Conservation (phyloP, 768 basidiomycete genomes). For the Pleurotus tuoliensis region DNA sequence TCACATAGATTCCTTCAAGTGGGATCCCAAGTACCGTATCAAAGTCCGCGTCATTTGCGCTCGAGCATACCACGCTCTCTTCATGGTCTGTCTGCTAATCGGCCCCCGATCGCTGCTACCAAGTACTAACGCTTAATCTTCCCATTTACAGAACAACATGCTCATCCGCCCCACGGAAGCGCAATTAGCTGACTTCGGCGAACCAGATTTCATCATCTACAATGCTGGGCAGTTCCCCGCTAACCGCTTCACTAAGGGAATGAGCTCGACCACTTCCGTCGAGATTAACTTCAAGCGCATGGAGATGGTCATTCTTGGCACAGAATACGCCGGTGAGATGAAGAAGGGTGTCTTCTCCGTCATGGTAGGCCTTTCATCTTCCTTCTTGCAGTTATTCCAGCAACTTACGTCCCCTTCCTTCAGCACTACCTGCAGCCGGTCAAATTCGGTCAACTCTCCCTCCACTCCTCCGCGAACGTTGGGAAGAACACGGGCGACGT, state of each 20-base stretch:
- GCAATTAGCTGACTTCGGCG: constrained; percentile 91
- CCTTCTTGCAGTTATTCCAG: neutral
- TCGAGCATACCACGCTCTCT: constrained; percentile 96
- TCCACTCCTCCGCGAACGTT: constrained; percentile 98
- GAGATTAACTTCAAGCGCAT: constrained; percentile 99
- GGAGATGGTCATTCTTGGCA: constrained; percentile 99
- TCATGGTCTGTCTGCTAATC: constrained; percentile 97
- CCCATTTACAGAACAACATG: constrained; percentile 83
- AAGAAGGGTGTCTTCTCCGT: constrained; percentile 99
- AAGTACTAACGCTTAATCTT: constrained; percentile 13
- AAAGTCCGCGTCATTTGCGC: constrained; percentile 99
- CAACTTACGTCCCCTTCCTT: neutral
- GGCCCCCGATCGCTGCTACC: too few species aligned
- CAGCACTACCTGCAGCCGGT: constrained; percentile 97
- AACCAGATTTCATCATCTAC: constrained; percentile 99
- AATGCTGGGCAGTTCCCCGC: constrained; percentile 99
- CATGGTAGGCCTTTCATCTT: neutral
- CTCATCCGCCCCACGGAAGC: constrained; percentile 96
- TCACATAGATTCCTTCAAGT: constrained; percentile 37
- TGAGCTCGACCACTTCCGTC: constrained; percentile 98
- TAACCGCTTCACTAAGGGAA: constrained; percentile 99
- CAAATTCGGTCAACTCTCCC: constrained; percentile 95
- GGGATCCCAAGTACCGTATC: constrained; percentile 99
- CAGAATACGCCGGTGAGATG: constrained; percentile 99
- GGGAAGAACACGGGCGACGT: constrained; percentile 87